Conservation (phyloP, 2,329 filamentous ascomycete genomes). For the Cadophora sp. region DNA sequence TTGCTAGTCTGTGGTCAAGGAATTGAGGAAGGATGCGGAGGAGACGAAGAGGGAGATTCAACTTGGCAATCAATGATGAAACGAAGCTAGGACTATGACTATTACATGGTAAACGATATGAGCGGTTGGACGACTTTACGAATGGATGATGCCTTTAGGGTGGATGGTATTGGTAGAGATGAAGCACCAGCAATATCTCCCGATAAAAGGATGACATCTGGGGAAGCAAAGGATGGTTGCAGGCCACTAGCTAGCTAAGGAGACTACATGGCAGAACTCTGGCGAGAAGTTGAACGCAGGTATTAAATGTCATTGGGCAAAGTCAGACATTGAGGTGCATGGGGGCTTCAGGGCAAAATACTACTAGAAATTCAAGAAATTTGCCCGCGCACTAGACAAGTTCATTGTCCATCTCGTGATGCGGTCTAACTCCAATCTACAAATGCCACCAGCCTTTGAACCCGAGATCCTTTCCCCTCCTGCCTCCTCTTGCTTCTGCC, state of each 20-base stretch:
- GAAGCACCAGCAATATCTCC: not conserved
- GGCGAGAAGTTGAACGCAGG: not conserved
- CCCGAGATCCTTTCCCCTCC: too few species aligned
- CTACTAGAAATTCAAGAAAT: too few species aligned
- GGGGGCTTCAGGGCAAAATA: too few species aligned
- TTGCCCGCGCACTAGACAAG: too few species aligned
- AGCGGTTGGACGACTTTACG: too few species aligned
- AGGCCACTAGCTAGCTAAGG: not conserved
- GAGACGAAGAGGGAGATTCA: slow-evolving; percentile 35
- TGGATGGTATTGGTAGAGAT: not conserved
- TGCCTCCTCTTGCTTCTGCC: too few species aligned
- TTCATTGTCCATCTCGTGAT: too few species aligned
- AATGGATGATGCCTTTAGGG: not conserved
- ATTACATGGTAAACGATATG: not conserved
- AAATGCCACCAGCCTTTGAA: too few species aligned
- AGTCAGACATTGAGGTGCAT: not conserved
- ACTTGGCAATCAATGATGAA: slow-evolving; percentile 20
- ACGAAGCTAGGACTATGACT: not conserved
- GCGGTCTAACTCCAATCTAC: too few species aligned
- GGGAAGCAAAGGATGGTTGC: not conserved
- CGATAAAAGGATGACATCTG: not conserved
- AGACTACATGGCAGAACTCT: not conserved
- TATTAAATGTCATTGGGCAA: not conserved
- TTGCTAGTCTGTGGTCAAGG: slow-evolving; percentile 43
- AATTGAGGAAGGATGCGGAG: slow-evolving; percentile 44